A percentile compares a stretch with the other conserved stretches of the same genome.
Conservation (phyloP, 352 stramenopile genomes). For the Phytophthora niederhauseri region DNA sequence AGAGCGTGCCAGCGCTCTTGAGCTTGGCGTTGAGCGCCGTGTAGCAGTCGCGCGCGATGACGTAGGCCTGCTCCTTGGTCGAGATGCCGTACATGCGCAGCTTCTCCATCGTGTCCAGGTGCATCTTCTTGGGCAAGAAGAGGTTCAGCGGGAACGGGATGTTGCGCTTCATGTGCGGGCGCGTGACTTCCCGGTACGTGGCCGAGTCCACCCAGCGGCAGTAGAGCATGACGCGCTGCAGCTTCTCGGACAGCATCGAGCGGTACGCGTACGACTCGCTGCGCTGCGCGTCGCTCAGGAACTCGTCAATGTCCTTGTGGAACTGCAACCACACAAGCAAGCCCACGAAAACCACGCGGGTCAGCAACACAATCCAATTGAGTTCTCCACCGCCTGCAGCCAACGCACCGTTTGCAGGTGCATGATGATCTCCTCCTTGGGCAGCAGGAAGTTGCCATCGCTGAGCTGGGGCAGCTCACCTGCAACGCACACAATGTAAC, state of each 20-base stretch:
- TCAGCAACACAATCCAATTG: neutral
- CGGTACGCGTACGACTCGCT: conserved; percentile 87
- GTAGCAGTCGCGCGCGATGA: conserved; percentile 87
- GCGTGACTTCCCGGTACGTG: conserved; percentile 87
- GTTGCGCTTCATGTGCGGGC: conserved; percentile 77
- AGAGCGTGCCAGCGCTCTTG: conserved; percentile 50
- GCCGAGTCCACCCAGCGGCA: conserved; percentile 86
- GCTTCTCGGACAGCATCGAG: conserved; percentile 82
- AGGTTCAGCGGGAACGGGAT: conserved; percentile 87
- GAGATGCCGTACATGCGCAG: conserved; percentile 60
- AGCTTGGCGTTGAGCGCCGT: conserved; percentile 84
- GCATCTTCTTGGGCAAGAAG: conserved; percentile 87
- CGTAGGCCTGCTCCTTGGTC: conserved; percentile 83
- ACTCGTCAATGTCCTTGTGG: conserved; percentile 80
- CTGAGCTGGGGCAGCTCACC: conserved; percentile 83
- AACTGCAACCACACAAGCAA: conserved; percentile 44
- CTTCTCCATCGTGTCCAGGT: conserved; percentile 66
- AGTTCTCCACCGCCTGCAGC: neutral
- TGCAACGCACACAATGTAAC: neutral
- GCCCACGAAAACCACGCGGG: neutral
- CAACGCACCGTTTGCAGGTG: conserved; percentile 77
- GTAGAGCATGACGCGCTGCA: conserved; percentile 82
- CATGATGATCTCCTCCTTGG: conserved; percentile 86
- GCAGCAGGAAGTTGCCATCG: conserved; percentile 88
- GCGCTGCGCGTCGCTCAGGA: conserved; percentile 70